Percentiles rank a stretch among this genome's conserved stretches.
These are phyloP conservation scores for Auricularia sp. DNA, from an alignment of 768 basidiomycete genomes.

Conservation along the genomic window DNA sequence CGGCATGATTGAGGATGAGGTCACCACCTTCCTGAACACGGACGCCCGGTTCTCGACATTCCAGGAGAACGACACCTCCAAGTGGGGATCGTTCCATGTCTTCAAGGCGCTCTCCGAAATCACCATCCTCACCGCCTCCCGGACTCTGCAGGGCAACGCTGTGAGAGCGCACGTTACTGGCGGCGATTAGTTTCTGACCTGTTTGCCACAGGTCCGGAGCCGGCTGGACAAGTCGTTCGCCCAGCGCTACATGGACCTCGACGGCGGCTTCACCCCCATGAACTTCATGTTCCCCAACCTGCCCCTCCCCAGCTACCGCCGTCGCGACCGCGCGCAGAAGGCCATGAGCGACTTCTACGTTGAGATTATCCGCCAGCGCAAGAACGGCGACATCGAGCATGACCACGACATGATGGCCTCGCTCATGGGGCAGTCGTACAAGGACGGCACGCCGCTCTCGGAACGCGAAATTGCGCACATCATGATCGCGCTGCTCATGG, in stretches of 20 bases:
- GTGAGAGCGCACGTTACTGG: too few relatives aligned
- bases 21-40: conserved; percentile 56
- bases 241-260: conserved; percentile 74
- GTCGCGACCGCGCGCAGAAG: conserved; percentile 79
- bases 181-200: too few relatives aligned
- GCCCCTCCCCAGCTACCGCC: conserved; percentile 82
- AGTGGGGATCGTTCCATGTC: conserved; percentile 73
- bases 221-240: conserved; percentile 78
- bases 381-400: conserved; percentile 35
- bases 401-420: conserved; percentile 91
- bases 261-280: conserved; percentile 91
- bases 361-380: conserved; percentile 70
- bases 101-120: conserved; percentile 72
- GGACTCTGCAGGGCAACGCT: conserved; percentile 89
- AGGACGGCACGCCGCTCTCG: conserved; percentile 60
- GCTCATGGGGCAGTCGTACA: conserved; percentile 75
- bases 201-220: conserved; percentile 40
- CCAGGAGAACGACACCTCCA: conserved; percentile 56
- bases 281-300: conserved; percentile 94
- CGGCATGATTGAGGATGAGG: conserved; percentile 66
- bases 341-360: conserved; percentile 93
- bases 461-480: conserved; percentile 96
- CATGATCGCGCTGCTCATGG: conserved; percentile 98
- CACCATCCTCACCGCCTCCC: conserved; percentile 88
- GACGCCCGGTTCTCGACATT: conserved; percentile 55